phyloP scores from a whole-genome alignment of 1,284 basidiomycete genomes.

The Trichosporon sp. region DNA sequence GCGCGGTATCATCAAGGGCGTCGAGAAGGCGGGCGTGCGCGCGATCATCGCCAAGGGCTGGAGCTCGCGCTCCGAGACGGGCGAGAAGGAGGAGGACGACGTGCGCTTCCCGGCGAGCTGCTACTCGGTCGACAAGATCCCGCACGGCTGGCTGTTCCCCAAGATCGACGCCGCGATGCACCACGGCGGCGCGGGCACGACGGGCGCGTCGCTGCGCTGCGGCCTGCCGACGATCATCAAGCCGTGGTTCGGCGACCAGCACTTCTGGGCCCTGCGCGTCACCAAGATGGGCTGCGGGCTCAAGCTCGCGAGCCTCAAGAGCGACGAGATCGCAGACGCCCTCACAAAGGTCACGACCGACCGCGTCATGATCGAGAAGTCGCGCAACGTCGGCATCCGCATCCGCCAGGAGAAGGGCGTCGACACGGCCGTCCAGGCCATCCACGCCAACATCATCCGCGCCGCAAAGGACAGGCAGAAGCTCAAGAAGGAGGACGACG shows the following conservation, averaged over 20 bases:
- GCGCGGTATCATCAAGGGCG: constrained; percentile 61
- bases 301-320: constrained; percentile 55
- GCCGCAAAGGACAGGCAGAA: constrained; percentile 28
- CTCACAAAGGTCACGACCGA: constrained; percentile 57
- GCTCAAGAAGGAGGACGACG: constrained; percentile 11
- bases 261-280: constrained; percentile 67
- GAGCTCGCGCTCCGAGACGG: constrained; percentile 57
- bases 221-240: constrained; percentile 72
- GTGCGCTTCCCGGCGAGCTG: constrained; percentile 49
- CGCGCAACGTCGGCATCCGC: constrained; percentile 59
- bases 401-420: constrained; percentile 56
- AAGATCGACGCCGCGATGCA: constrained; percentile 57
- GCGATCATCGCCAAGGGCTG: constrained; percentile 75
- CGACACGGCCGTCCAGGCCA: constrained; percentile 37
- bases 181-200: constrained; percentile 70
- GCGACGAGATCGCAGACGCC: constrained; percentile 56
- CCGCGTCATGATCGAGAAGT: constrained; percentile 62
- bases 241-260: constrained; percentile 67
- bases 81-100: constrained; percentile 45
- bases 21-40: constrained; percentile 60
- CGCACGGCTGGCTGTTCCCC: constrained; percentile 78
- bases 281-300: constrained; percentile 59
- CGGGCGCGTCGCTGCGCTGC: constrained; percentile 62
- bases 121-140: constrained; percentile 60
- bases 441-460: constrained; percentile 36